These are phyloP conservation scores for Apiospora marii DNA, from an alignment of 2,329 filamentous ascomycete species.

Conservation along the genomic window DNA sequence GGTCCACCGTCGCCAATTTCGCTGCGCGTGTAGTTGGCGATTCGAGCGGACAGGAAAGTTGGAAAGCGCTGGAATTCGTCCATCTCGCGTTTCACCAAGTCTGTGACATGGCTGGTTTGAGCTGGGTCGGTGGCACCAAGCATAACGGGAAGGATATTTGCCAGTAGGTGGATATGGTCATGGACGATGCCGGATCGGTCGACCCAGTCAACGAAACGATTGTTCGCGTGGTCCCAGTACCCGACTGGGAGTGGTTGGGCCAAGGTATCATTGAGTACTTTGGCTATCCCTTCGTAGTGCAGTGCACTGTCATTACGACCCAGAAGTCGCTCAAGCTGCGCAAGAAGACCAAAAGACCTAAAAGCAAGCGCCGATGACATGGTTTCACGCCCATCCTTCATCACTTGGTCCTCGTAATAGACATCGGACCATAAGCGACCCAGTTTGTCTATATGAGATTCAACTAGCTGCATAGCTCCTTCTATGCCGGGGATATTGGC, in stretches of 20 bases:
- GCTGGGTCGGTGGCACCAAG: slow-evolving; percentile 19
- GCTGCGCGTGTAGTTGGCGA: slow-evolving; percentile 28
- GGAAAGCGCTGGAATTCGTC: slow-evolving; percentile 29
- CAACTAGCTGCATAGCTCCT: slow-evolving; percentile 24
- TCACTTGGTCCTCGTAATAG: slow-evolving; percentile 31
- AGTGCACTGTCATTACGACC: slow-evolving; percentile 12
- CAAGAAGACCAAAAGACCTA: slow-evolving; percentile 27
- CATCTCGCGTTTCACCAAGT: slow-evolving; percentile 23
- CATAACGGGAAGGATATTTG: slow-evolving; percentile 29
- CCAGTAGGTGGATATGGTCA: slow-evolving; percentile 31
- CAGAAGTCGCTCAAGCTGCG: slow-evolving; percentile 25
- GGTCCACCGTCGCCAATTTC: slow-evolving; percentile 31
- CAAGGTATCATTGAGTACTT: slow-evolving; percentile 16
- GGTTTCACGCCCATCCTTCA: slow-evolving; percentile 31
- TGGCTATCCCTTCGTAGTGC: slow-evolving; percentile 17
- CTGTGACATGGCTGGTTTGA: slow-evolving; percentile 22
- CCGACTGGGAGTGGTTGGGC: slow-evolving; percentile 26
- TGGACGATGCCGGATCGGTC: slow-evolving; percentile 26
- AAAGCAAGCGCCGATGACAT: slow-evolving; percentile 27
- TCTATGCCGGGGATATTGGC: slow-evolving; percentile 25
- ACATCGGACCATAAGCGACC: slow-evolving; percentile 29
- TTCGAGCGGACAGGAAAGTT: slow-evolving; percentile 28
- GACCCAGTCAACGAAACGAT: slow-evolving; percentile 30
- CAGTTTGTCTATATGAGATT: slow-evolving; percentile 24
- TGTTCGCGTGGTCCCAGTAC: slow-evolving; percentile 26